phyloP scores from a whole-genome alignment of 768 basidiomycete genomes.

The Porpolomopsis calyptriformis region DNA sequence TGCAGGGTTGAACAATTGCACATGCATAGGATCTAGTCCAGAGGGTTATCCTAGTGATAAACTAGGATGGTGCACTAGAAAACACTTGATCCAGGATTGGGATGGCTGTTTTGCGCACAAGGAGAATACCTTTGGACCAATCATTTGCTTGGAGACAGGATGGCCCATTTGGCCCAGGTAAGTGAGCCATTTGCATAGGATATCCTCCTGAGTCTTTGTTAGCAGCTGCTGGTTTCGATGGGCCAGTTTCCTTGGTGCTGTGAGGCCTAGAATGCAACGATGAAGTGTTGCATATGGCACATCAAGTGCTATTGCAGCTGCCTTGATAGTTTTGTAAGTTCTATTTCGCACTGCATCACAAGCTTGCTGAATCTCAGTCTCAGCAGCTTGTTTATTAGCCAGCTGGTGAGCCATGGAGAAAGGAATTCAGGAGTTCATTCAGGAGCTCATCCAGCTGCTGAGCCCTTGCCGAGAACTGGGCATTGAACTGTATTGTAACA shows the following conservation, averaged over 20 bases:
- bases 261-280: neutral
- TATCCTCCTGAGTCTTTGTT: conserved; percentile 5
- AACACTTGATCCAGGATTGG: conserved; percentile 10
- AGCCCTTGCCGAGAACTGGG: too few relatives aligned
- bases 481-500: too few relatives aligned
- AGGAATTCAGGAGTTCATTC: too few relatives aligned
- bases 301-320: neutral
- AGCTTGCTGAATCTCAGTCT: neutral
- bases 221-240: conserved; percentile 9
- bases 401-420: too few relatives aligned
- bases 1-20: conserved; percentile 17
- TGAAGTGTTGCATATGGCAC: neutral
- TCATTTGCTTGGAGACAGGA: conserved; percentile 1
- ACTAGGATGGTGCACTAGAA: conserved; percentile 9
- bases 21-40: conserved; percentile 21
- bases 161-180: conserved; percentile 7
- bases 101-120: conserved; percentile 4
- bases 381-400: neutral
- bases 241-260: neutral
- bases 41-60: conserved; percentile 15
- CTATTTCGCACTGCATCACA: neutral
- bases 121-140: neutral
- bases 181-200: conserved; percentile 11
- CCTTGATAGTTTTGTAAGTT: neutral
- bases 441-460: too few relatives aligned